phyloP scores from a whole-genome alignment of 2,329 filamentous ascomycete genomes.

The Fusarium aywerte region DNA sequence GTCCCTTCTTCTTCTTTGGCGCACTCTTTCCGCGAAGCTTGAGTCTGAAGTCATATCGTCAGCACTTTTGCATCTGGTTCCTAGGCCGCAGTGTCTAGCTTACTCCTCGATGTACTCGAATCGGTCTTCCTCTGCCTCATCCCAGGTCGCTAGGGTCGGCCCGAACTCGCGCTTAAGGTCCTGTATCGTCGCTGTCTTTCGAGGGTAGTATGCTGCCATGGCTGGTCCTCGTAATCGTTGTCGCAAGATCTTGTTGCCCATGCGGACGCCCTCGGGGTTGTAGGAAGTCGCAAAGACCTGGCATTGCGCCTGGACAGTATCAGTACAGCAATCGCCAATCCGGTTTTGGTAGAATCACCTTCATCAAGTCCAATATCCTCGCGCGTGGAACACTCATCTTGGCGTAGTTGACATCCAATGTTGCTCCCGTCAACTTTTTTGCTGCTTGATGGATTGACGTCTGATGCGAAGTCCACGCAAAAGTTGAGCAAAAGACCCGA shows the following conservation, averaged over 20 bases:
- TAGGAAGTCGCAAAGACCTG: constrained; percentile 90
- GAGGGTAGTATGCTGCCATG: constrained; percentile 89
- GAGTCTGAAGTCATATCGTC: constrained; percentile 60
- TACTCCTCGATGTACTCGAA: constrained; percentile 78
- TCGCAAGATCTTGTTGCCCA: constrained; percentile 92
- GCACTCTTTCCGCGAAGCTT: constrained; percentile 86
- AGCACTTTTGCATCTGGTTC: constrained; percentile 37
- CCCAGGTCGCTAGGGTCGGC: constrained; percentile 72
- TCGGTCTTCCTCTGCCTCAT: constrained; percentile 83
- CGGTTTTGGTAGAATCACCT: constrained; percentile 62
- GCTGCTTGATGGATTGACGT: constrained; percentile 47
- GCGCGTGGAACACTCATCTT: constrained; percentile 72
- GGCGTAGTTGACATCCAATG: constrained; percentile 47
- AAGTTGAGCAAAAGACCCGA: constrained; percentile 30
- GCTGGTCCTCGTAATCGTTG: constrained; percentile 87
- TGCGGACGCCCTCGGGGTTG: constrained; percentile 84
- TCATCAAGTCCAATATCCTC: constrained; percentile 77
- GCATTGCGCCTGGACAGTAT: constrained; percentile 77
- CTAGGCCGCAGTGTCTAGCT: constrained; percentile 41
- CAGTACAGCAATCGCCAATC: constrained; percentile 25
- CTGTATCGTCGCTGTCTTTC: constrained; percentile 74
- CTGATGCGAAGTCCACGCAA: constrained; percentile 32
- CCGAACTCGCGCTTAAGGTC: constrained; percentile 78
- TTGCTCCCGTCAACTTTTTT: constrained; percentile 43
- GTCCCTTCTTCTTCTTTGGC: constrained; percentile 85